These are phyloP conservation scores for Phytophthora citrophthora DNA, from an alignment of 352 stramenopile species.

Conservation along the genomic window DNA sequence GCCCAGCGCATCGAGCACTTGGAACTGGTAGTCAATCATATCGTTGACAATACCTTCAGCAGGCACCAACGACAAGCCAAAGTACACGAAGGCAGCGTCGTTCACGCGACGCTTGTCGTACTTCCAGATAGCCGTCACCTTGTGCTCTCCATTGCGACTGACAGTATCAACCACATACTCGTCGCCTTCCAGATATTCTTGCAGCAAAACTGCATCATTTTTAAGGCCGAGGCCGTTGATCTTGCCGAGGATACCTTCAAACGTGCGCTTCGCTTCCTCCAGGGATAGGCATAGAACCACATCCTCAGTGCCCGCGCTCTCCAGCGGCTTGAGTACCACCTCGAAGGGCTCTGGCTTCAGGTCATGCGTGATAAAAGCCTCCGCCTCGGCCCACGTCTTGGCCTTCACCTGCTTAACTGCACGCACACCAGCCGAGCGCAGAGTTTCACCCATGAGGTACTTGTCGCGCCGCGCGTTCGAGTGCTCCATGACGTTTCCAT, in stretches of 20 bases:
- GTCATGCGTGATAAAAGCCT: constrained; percentile 72
- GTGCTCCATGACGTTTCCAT: constrained; percentile 84
- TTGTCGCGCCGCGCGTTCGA: constrained; percentile 80
- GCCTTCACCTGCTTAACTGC: constrained; percentile 91
- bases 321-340: constrained; percentile 92
- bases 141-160: constrained; percentile 92
- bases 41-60: constrained; percentile 72
- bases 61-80: constrained; percentile 78
- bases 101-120: constrained; percentile 98
- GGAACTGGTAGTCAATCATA: constrained; percentile 87
- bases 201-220: constrained; percentile 87
- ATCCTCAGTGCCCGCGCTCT: constrained; percentile 79
- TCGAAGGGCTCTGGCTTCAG: constrained; percentile 76
- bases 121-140: constrained; percentile 96
- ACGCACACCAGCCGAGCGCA: constrained; percentile 82
- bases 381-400: constrained; percentile 74
- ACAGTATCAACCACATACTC: constrained; percentile 98
- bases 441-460: constrained; percentile 89
- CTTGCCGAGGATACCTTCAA: constrained; percentile 83
- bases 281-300: constrained; percentile 83
- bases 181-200: constrained; percentile 94
- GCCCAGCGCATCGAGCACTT: constrained; percentile 76
- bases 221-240: constrained; percentile 88
- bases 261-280: constrained; percentile 83
- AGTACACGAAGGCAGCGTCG: constrained; percentile 96